Base-by-base conservation (phyloP, 1,139 yeast species). In the Wickerhamomyces sp. region DNA sequence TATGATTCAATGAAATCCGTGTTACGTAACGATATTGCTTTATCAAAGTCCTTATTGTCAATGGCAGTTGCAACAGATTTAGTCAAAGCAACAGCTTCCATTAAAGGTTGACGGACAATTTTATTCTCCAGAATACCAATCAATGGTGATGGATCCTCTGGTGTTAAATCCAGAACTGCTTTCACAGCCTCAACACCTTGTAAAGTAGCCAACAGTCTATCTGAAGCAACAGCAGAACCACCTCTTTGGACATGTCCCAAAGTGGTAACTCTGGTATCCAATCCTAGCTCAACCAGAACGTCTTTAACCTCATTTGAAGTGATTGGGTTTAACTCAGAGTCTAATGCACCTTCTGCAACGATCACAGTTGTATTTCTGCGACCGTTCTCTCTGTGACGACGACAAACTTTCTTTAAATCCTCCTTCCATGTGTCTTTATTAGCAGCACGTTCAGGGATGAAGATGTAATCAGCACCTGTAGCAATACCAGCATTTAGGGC, bases 231-330 rank as follows among this genome's bases (percentile, higher is more conserved):
- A 10, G 94, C 93, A 39, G 87, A 77, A 58, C 94, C 94, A 67
- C 94, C 94, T 68, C 94, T 75, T 69, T 85, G 94, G 39, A 85
- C 94, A 59, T 85, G 94, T 40, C 94, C 94, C 61, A 85, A 72
- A 13, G 84, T 82, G 39, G 94, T 85, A 55, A 84, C 79, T 66
- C 91, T 76, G 7, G 94, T 85, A 63, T 85, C 94, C 47, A 85
- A 69, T 13, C 89, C 89, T 50, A 85, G 67, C 44, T 81, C 83
- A 15, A 84, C 86, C 54, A 85, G 69, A 9, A 79, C 90, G 41
- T 80, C 76, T 59, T 81, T 81, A 39, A 85, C 93, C 49, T 81
- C 80, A 27, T 79, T 75, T 34, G 86, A 71, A 6, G 84, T 69
- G 55, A 85, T 81, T 41, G 86, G 86, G 43, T 76, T 74, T 58